Evolutionary conservation across 1,139 yeast genomes (phyloP), one percentile per base, ranked within the genome.

Genomic region (Citeromyces hawaiiensis): DNA sequence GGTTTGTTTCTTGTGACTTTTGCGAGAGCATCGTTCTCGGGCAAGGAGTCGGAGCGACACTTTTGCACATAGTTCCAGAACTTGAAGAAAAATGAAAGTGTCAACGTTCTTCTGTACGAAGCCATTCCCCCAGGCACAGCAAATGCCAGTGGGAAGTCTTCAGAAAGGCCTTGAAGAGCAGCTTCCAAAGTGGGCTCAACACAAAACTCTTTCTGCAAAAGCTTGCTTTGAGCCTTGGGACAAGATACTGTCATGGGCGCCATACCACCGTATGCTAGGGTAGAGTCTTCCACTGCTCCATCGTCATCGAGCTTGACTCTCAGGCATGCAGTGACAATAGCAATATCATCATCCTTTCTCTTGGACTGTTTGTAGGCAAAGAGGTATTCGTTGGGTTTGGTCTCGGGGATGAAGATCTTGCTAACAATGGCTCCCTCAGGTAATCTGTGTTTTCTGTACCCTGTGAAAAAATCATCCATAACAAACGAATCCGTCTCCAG

Each of bases 61-160:
- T 9, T 17, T 10, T 19, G 31, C 40, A 58, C 49, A 35, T 54
- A 48, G 36, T 62, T 60, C 50, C 52, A 57, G 43, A 66, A 66
- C 45, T 60, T 62, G 55, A 60, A 66, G 46, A 65, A 66, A 48
- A 66, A 66, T 10, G 70, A 63, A 37, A 64, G 44, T 11, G 66
- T 59, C 39, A 66, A 51, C 6, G 70, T 57, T 36, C 64, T 50
- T 38, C 71, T 52, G 45, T 57, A 66, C 3, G 62, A 50, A 0
- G 71, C 67, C 70, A 64, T 65, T 10, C 70, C 71, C 39, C 71
- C 71, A 4, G 71, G 71, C 21, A 66, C 71, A 17, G 56, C 55
- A 46, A 48, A 65, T 1, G 64, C 57, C 39, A 66, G 51, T 21
- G 59, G 52, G 43, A 55, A 63, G 43, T 66, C 70, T 21, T 48